Base-by-base conservation (phyloP, 1,139 yeast species). In the Meyerozyma carpophila region DNA sequence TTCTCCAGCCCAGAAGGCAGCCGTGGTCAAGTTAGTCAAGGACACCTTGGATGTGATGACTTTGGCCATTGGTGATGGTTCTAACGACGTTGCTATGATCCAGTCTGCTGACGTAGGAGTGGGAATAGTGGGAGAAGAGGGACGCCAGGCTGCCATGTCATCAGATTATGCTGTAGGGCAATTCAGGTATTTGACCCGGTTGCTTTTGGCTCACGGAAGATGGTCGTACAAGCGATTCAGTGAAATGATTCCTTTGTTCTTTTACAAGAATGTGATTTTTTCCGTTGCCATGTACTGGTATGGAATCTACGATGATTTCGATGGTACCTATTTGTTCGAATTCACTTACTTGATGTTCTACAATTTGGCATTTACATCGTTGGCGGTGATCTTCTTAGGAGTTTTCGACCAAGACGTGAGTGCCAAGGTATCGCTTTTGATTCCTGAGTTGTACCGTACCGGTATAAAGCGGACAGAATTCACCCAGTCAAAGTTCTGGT, bases 71-170 rank as follows among this genome's bases (percentile, higher is more conserved):
- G 98, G 98, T 50, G 98, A 93, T 63, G 98, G 98, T 47, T 95
- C 98, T 36, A 93, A 93, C 61, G 98, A 93, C 67, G 98, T 93
- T 49, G 95, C 98, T 5, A 93, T 93, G 98, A 93, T 93, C 54
- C 98, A 93, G 62, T 90, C 95, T 32, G 98, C 98, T 1, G 94
- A 93, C 66, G 94, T 93, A 29, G 98, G 98, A 54, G 94, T 93
- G 41, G 98, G 98, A 65, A 93, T 93, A 56, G 95, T 96, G 40
- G 98, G 98, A 62, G 95, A 89, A 66, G 98, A 93, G 72, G 98
- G 98, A 53, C 75, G 98, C 41, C 98, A 91, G 63, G 98, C 98
- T 11, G 98, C 84, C 9, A 93, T 93, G 98, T 85, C 95, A 8
- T 86, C 97, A 0, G 98, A 93, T 70, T 93, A 90, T 66, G 98